Evolutionary conservation across 257 asterid genomes (phyloP).

Genomic region (Thymus mandschuricus): DNA sequence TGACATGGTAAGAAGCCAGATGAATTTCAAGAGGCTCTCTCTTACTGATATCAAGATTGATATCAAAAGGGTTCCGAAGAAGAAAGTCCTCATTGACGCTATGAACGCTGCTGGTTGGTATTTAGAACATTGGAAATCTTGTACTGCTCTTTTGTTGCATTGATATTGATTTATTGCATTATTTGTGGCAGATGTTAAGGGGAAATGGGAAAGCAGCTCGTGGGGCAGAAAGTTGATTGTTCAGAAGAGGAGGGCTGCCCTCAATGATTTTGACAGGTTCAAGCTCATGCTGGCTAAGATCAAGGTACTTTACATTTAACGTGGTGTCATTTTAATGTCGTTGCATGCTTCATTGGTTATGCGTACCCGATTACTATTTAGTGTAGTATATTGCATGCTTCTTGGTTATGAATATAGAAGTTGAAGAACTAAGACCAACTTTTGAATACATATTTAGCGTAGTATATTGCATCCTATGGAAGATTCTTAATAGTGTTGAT

Average conservation of each 20-base stretch:
- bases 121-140: background rate
- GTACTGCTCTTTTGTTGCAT: too few species aligned
- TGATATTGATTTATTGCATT: background rate
- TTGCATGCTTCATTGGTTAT: too few species aligned
- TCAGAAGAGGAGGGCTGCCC: slow-evolving; percentile 58
- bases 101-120: slow-evolving; percentile 67
- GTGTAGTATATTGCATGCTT: too few species aligned
- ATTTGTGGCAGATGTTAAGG: slow-evolving; percentile 53
- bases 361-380: too few species aligned
- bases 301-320: slow-evolving; percentile 40
- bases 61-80: slow-evolving; percentile 57
- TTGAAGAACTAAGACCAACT: too few species aligned
- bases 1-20: slow-evolving; percentile 59
- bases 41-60: slow-evolving; percentile 62
- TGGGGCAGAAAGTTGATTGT: slow-evolving; percentile 71
- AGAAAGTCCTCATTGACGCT: slow-evolving; percentile 56
- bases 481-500: too few species aligned
- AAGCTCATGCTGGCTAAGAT: slow-evolving; percentile 66
- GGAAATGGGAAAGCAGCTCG: slow-evolving; percentile 62
- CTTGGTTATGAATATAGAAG: too few species aligned
- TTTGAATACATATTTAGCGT: too few species aligned
- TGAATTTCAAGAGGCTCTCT: slow-evolving; percentile 66
- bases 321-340: background rate
- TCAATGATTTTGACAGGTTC: slow-evolving; percentile 61
- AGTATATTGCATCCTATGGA: too few species aligned